Evolutionary conservation across 352 stramenopile genomes (phyloP), one percentile per base, ranked within the genome.

Genomic region (Pythium biforme): DNA sequence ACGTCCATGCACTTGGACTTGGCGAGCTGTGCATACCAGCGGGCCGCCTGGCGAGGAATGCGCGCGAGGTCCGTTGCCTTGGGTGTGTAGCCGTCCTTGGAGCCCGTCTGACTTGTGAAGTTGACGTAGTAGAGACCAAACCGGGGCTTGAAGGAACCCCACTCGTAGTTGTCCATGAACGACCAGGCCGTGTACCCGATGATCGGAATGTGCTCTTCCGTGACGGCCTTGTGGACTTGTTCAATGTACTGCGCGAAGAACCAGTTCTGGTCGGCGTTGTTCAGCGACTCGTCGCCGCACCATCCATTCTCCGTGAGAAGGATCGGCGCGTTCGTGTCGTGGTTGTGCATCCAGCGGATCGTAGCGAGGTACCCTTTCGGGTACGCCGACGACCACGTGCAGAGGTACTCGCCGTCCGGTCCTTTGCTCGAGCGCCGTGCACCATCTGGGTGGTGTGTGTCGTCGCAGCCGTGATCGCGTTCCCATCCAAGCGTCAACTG

Each of bases 91-190:
- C 45, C 64, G 20, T 82, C 69, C 46, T 81, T 70, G 40, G 43
- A 63, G 23, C 72, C 76, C 0, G 66, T 79, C 10, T 63, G 39
- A 29, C 62, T 49, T 19, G 77, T 75, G 49, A 75, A 88, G 49
- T 90, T 78, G 48, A 89, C 77, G 71, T 85, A 87, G 66, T 78
- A 90, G 41, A 89, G 69, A 1, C 80, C 80, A 55, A 89, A 89
- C 25, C 77, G 77, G 14, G 80, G 77, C 23, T 74, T 70, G 66
- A 81, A 90, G 19, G 80, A 88, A 0, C 90, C 79, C 93, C 92
- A 98, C 70, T 98, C 95, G 69, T 97, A 98, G 62, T 98, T 98
- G 67, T 98, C 91, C 54, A 98, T 68, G 48, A 99, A 88, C 40
- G 77, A 93, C 94, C 93, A 98, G 8, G 83, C 89, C 70, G 92